Evolutionary conservation across 768 basidiomycete genomes (phyloP).

Genomic region (Dentipellis fragilis): DNA sequence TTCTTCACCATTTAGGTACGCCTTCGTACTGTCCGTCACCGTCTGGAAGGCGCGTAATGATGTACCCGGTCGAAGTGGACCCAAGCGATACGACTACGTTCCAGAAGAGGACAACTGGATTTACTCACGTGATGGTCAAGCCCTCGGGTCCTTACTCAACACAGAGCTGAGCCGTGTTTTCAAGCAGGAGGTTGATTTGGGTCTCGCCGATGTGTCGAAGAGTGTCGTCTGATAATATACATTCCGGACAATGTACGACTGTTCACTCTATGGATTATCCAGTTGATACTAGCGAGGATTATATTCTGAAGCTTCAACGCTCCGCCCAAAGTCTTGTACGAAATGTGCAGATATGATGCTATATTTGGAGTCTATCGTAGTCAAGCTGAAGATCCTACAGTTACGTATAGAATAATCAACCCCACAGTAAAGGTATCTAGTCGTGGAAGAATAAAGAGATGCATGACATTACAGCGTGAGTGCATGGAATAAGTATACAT

Average conservation of each 20-base stretch:
- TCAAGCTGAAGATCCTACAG: too few relatives aligned
- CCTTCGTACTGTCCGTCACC: background rate
- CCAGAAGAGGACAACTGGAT: slow-evolving; percentile 53
- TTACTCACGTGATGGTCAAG: slow-evolving; percentile 58
- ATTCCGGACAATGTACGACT: background rate
- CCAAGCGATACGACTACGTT: slow-evolving; percentile 83
- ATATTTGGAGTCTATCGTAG: too few relatives aligned
- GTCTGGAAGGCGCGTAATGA: background rate
- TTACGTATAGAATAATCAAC: too few relatives aligned
- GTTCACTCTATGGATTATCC: too few relatives aligned
- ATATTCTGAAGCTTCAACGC: too few relatives aligned
- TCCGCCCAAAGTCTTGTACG: too few relatives aligned
- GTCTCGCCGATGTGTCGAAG: slow-evolving; percentile 11
- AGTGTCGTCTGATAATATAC: background rate
- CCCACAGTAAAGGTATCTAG: too few relatives aligned
- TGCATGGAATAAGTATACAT: too few relatives aligned
- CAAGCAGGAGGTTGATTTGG: slow-evolving; percentile 21
- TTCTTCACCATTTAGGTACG: slow-evolving; percentile 77
- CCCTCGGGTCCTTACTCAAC: slow-evolving; percentile 54
- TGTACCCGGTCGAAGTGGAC: slow-evolving; percentile 46
- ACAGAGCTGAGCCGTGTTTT: slow-evolving; percentile 49
- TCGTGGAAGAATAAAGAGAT: too few relatives aligned
- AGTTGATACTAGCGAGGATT: too few relatives aligned
- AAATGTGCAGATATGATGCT: too few relatives aligned
- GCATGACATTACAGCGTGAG: too few relatives aligned